Conservation (phyloP, 116 monocot genomes). For the Cymodocea nodosa region DNA sequence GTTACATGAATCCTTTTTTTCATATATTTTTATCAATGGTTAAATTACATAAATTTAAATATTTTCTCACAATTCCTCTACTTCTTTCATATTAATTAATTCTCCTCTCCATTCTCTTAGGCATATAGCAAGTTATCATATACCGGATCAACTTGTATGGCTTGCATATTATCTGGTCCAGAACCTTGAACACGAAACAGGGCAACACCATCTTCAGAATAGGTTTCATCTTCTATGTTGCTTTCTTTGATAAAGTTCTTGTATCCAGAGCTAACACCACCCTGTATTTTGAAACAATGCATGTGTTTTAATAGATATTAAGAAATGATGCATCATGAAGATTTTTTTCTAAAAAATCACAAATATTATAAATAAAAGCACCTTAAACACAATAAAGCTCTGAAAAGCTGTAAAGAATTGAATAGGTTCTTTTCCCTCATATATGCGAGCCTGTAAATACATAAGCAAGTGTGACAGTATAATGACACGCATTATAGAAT, state of each 20-base stretch:
- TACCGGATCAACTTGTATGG: conserved; percentile 93
- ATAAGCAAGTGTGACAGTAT: background rate
- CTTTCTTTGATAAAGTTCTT: conserved; percentile 62
- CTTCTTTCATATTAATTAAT: too few species aligned
- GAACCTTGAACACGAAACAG: conserved; percentile 86
- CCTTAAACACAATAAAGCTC: conserved; percentile 70
- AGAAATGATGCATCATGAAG: background rate
- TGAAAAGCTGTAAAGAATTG: conserved; percentile 79
- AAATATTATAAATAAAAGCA: conserved; percentile 8
- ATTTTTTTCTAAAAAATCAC: background rate
- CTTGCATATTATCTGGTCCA: conserved; percentile 90
- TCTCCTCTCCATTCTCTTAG: too few species aligned
- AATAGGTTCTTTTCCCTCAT: conserved; percentile 90
- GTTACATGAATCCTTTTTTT: too few species aligned
- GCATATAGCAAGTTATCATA: background rate
- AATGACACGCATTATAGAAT: background rate
- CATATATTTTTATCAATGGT: too few species aligned
- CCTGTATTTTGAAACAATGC: conserved; percentile 24
- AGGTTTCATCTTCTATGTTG: conserved; percentile 47
- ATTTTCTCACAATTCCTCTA: too few species aligned
- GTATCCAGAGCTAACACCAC: conserved; percentile 79
- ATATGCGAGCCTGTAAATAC: conserved; percentile 42
- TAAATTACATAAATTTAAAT: too few species aligned
- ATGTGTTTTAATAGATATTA: background rate
- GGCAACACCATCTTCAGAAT: conserved; percentile 57